These are phyloP conservation scores for Paramecium sexaurelia DNA, from an alignment of 73 alveolate species.

Conservation along the genomic window DNA sequence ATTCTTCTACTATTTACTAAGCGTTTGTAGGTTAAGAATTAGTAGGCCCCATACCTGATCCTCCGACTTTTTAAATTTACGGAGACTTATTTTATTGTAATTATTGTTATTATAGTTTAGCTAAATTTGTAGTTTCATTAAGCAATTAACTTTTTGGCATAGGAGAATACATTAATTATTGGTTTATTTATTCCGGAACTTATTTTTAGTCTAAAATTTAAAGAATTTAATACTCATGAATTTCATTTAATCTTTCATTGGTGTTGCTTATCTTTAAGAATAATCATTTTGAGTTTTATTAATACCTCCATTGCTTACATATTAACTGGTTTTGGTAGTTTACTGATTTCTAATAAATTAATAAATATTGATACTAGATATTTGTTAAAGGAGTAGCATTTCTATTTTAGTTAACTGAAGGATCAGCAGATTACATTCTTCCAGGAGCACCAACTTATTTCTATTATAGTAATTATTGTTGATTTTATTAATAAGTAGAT, in stretches of 20 bases:
- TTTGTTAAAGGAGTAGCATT: background rate
- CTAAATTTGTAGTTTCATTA: constrained; percentile 22
- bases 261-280: background rate
- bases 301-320: background rate
- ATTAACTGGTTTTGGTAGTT: background rate
- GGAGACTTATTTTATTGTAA: constrained; percentile 13
- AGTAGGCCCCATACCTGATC: constrained; percentile 19
- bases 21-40: background rate
- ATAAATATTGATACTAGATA: background rate
- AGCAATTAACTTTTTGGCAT: constrained; percentile 19
- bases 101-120: constrained; percentile 2
- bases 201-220: background rate
- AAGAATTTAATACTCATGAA: background rate
- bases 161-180: constrained; percentile 39
- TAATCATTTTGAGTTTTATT: background rate
- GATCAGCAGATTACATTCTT: constrained; percentile 36
- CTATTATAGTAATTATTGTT: background rate
- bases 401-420: background rate
- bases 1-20: constrained; percentile 7
- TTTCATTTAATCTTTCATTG: constrained; percentile 46
- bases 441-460: background rate
- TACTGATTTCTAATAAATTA: background rate
- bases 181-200: background rate
- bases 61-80: constrained; percentile 23
- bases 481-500: background rate